Percentiles rank a stretch among this genome's conserved stretches.
Conservation (phyloP, 2,329 filamentous ascomycete species). For the Purpureocillium takamizusanense region DNA sequence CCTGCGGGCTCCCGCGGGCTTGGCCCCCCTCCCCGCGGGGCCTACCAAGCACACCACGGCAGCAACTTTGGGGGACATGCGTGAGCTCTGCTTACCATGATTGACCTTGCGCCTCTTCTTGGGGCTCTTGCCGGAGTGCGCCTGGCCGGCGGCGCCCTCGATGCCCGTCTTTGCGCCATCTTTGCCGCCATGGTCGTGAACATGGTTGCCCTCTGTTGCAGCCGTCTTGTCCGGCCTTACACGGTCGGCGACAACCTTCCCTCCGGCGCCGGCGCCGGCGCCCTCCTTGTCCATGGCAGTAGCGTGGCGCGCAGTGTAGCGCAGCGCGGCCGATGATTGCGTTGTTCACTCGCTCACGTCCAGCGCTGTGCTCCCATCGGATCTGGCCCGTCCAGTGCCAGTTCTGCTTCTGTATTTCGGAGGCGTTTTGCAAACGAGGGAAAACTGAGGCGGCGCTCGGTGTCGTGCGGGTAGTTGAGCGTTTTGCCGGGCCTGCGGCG, state of each 20-base stretch:
- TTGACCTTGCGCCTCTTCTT: constrained; percentile 87
- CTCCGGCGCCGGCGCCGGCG: constrained; percentile 16
- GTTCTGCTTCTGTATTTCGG: constrained; percentile 3
- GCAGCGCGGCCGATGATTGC: background rate
- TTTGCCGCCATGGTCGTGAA: constrained; percentile 19
- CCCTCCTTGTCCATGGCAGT: constrained; percentile 19
- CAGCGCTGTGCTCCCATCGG: constrained; percentile 18
- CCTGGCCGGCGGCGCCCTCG: constrained; percentile 1
- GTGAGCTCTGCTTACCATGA: constrained; percentile 55
- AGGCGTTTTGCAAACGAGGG: constrained; percentile 9
- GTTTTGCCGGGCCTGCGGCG: too few species aligned
- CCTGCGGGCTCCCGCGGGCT: background rate
- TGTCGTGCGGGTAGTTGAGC: too few species aligned
- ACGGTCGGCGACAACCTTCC: too few species aligned
- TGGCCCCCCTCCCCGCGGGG: background rate
- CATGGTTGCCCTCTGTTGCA: constrained; percentile 20
- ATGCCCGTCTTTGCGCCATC: constrained; percentile 9
- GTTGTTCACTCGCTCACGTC: constrained; percentile 21
- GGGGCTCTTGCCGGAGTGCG: constrained; percentile 42
- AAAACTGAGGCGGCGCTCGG: background rate
- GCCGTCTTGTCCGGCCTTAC: constrained; percentile 9
- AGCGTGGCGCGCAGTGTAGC: too few species aligned
- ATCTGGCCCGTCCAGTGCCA: constrained; percentile 4
- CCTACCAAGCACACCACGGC: background rate
- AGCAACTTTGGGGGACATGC: background rate